Conservation (phyloP, 768 basidiomycete genomes). For the Suillus americanus region DNA sequence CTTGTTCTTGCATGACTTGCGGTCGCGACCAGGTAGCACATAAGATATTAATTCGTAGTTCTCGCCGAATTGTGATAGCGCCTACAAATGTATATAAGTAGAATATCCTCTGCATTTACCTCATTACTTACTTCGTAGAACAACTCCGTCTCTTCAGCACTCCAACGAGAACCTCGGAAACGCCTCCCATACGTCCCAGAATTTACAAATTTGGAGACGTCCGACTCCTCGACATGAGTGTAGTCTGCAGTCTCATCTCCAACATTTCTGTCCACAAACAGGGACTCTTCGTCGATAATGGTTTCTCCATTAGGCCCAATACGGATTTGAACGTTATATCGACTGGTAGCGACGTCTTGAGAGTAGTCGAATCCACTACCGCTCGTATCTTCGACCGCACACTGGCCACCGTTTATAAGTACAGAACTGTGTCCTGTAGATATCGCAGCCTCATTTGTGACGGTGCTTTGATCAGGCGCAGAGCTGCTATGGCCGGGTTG, state of each 20-base stretch:
- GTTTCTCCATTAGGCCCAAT: constrained; percentile 87
- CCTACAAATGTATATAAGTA: constrained; percentile 45
- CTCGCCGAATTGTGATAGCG: constrained; percentile 86
- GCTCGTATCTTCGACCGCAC: constrained; percentile 40
- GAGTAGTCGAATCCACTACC: constrained; percentile 71
- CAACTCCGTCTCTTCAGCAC: constrained; percentile 82
- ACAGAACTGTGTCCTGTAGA: constrained; percentile 17
- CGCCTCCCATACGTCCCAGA: constrained; percentile 80
- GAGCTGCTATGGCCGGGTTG: constrained; percentile 15
- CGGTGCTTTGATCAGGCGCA: constrained; percentile 10
- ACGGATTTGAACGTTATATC: constrained; percentile 82
- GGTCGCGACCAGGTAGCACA: constrained; percentile 79
- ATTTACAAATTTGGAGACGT: constrained; percentile 83
- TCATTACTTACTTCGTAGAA: constrained; percentile 72
- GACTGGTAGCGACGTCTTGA: constrained; percentile 61
- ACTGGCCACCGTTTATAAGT: background rate
- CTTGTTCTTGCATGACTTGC: constrained; percentile 90
- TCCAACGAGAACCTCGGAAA: constrained; percentile 83
- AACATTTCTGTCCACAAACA: constrained; percentile 71
- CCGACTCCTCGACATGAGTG: constrained; percentile 79
- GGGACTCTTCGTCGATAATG: constrained; percentile 81
- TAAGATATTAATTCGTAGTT: constrained; percentile 92
- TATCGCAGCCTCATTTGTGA: constrained; percentile 8
- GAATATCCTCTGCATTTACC: background rate
- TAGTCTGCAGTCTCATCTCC: constrained; percentile 72